Evolutionary conservation across 768 basidiomycete genomes (phyloP), one percentile per base, ranked within the genome.

Genomic region (Mycena maculata): DNA sequence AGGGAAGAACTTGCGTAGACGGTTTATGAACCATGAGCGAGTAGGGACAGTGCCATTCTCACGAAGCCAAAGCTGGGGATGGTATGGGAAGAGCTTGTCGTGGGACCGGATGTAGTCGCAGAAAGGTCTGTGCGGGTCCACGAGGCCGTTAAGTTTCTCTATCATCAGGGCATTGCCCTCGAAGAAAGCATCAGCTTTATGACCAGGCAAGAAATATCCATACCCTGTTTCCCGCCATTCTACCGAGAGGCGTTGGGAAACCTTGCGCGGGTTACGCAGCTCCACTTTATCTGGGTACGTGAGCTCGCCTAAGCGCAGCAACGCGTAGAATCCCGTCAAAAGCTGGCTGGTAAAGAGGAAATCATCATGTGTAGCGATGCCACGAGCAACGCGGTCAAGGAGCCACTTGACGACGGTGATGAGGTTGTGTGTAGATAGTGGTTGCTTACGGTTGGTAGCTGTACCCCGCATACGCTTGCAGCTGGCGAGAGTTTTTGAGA

Each of bases 261-360:
- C n/a, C n/a, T n/a, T n/a, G n/a, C n/a, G n/a, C n/a, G n/a, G n/a
- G 31, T 73, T 63, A 0, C 53, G 65, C 1, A 76, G 20, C 2
- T 18, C 12, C 0, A 12, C 8, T 28, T 72, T 59, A 31, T 80
- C 75, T 0, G 81, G 78, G 33, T 57, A 74, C 4, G 67, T 67
- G 9, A 81, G 53, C 55, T 83, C 80, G 7, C 80, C 80, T 0
- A 82, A 69, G 0, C 75, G 72, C 30, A 80, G 60, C 2, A 83
- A 66, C 4, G 69, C 78, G 50, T 73, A 68, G 62, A 81, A 82
- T 1, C 78, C 77, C 0, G 74, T 73, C 0, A 75, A 27, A 0
- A 81, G 48, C 20, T 75, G 53, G 3, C 76, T 57, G 0, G 74
- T 20, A 47, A 81, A 81, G 0, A 82, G 73, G 3, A 39, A 10